These are phyloP conservation scores for Sarocladiaceae sp. DNA, from an alignment of 2,329 filamentous ascomycete species.

Conservation along the genomic window DNA sequence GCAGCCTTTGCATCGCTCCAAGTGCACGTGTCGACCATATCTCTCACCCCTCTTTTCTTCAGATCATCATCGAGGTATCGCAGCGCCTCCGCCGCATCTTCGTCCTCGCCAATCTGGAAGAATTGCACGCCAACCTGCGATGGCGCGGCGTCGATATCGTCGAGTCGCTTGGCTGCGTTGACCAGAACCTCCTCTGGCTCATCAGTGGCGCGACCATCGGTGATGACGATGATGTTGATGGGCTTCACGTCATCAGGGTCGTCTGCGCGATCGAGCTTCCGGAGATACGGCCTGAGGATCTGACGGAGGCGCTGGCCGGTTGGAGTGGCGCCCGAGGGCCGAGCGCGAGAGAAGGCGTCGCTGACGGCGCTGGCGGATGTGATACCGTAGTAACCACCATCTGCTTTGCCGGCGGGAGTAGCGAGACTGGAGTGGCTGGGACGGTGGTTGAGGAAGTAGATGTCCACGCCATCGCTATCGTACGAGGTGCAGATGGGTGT, in stretches of 20 bases:
- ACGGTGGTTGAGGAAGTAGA: conserved; percentile 80
- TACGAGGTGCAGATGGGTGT: conserved; percentile 74
- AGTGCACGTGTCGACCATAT: conserved; percentile 88
- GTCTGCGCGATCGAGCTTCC: conserved; percentile 30
- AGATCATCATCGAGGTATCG: conserved; percentile 67
- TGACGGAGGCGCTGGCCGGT: conserved; percentile 65
- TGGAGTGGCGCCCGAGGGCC: conserved; percentile 62
- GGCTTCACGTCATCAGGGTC: conserved; percentile 54
- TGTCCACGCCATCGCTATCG: conserved; percentile 80
- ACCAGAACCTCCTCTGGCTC: conserved; percentile 69
- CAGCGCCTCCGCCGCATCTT: conserved; percentile 57
- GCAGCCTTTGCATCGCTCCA: conserved; percentile 50
- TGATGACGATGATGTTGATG: conserved; percentile 88
- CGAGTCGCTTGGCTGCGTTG: conserved; percentile 61
- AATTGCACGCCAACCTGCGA: conserved; percentile 92
- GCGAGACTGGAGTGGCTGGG: conserved; percentile 29
- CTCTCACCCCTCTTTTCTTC: conserved; percentile 55
- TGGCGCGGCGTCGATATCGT: conserved; percentile 60
- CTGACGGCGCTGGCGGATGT: conserved; percentile 50
- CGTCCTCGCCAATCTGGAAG: conserved; percentile 82
- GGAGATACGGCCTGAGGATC: conserved; percentile 70
- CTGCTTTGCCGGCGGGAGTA: conserved; percentile 26
- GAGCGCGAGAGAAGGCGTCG: conserved; percentile 62
- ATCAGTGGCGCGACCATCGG: conserved; percentile 77
- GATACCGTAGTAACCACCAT: conserved; percentile 59